Conservation (phyloP, 371 early-diverging fungal species). For the Apophysomyces trapeziformis region DNA sequence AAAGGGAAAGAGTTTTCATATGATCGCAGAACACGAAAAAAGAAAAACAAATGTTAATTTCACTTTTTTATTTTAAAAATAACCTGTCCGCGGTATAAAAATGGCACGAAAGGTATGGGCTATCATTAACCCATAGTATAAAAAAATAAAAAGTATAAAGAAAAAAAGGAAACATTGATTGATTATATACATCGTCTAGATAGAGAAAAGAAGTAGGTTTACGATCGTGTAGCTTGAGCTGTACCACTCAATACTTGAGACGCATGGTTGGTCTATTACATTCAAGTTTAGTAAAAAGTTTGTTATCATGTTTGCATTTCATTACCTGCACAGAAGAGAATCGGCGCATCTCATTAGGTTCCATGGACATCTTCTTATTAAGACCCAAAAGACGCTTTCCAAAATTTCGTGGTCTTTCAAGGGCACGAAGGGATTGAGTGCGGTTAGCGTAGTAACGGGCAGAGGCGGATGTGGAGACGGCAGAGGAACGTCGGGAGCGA, state of each 20-base stretch:
- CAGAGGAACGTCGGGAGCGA: slow-evolving; percentile 38
- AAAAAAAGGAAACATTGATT: background rate
- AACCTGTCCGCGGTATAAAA: background rate
- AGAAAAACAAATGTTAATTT: too few species aligned
- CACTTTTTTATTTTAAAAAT: too few species aligned
- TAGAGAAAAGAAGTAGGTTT: background rate
- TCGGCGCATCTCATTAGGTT: slow-evolving; percentile 29
- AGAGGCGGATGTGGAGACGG: slow-evolving; percentile 37
- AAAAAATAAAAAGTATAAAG: slow-evolving; percentile 4
- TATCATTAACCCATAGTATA: background rate
- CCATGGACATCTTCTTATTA: slow-evolving; percentile 36
- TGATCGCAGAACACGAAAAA: too few species aligned
- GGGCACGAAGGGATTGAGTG: slow-evolving; percentile 44
- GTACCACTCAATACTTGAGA: slow-evolving; percentile 42
- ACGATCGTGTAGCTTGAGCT: slow-evolving; percentile 1
- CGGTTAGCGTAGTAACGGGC: slow-evolving; percentile 52
- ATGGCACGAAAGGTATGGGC: background rate
- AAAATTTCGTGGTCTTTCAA: slow-evolving; percentile 45
- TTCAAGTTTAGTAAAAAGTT: background rate
- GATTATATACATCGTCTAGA: slow-evolving; percentile 10
- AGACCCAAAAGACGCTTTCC: slow-evolving; percentile 36
- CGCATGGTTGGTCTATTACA: slow-evolving; percentile 41
- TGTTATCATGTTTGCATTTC: background rate
- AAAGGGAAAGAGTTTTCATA: too few species aligned
- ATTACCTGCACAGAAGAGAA: slow-evolving; percentile 43